These are phyloP conservation scores for Monilinia polystroma DNA, from an alignment of 2,329 filamentous ascomycete species.

Conservation along the genomic window DNA sequence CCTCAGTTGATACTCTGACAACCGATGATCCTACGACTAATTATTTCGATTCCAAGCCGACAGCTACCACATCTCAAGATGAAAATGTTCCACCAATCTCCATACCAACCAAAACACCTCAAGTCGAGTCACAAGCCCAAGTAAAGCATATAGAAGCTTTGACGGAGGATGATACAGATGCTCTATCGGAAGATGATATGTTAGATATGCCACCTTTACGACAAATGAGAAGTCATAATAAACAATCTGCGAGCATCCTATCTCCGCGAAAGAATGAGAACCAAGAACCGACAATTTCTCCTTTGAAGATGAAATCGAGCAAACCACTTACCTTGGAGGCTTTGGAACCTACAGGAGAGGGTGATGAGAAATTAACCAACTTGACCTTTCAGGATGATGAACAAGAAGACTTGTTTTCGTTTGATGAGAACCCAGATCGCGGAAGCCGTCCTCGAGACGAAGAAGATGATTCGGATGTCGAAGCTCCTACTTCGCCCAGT, in stretches of 20 bases:
- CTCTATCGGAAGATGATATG: conserved; percentile 32
- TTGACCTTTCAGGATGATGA: conserved; percentile 30
- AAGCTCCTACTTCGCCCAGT: conserved; percentile 12
- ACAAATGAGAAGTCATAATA: conserved; percentile 25
- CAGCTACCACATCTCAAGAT: not conserved
- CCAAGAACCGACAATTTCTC: conserved; percentile 8
- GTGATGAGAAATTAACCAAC: conserved; percentile 22
- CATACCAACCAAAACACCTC: not conserved
- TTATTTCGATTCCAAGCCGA: conserved; percentile 10
- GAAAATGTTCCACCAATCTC: conserved; percentile 8
- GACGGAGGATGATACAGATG: conserved; percentile 20
- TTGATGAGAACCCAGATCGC: conserved; percentile 31
- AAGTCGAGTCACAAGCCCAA: not conserved
- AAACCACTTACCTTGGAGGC: conserved; percentile 20
- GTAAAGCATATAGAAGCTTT: conserved; percentile 8
- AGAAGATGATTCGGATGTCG: conserved; percentile 21
- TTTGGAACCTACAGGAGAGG: conserved; percentile 9
- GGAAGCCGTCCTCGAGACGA: conserved; percentile 24
- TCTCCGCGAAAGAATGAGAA: conserved; percentile 9
- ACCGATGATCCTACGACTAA: conserved; percentile 13
- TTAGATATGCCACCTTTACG: conserved; percentile 33
- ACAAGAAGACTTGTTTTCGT: conserved; percentile 35
- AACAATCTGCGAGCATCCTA: conserved; percentile 24
- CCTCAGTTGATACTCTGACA: conserved; percentile 32
- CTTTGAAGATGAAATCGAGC: conserved; percentile 17